Percentiles rank a stretch among this genome's conserved stretches.
Evolutionary conservation across 768 basidiomycete genomes (phyloP).

Genomic region (Lanmaoa pseudosensibilis): DNA sequence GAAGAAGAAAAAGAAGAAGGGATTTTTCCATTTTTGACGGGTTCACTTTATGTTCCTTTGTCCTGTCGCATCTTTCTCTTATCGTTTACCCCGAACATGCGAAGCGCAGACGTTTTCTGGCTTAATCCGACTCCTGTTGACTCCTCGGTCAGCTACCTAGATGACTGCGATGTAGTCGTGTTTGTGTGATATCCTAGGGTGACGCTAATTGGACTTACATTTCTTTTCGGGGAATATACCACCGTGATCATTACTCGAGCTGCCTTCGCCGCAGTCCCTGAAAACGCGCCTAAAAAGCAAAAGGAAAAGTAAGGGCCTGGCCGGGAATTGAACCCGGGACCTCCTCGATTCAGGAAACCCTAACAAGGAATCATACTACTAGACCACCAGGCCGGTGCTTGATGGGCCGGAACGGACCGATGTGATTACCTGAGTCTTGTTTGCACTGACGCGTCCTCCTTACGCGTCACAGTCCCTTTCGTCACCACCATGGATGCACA

Average conservation of each 20-base stretch:
- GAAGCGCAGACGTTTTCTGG: neutral
- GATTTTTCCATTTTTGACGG: conserved; percentile 62
- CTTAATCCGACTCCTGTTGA: neutral
- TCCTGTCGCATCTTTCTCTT: neutral
- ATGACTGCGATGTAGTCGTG: conserved; percentile 1
- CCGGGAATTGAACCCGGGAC: conserved; percentile 63
- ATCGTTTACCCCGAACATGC: neutral
- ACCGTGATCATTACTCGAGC: neutral
- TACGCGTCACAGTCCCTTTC: conserved; percentile 12
- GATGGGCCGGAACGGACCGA: rapidly evolving
- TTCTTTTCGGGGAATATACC: neutral
- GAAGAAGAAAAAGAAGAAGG: conserved; percentile 78
- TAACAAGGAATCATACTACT: conserved; percentile 58
- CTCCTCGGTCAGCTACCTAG: neutral
- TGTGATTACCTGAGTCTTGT: neutral
- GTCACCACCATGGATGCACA: conserved; percentile 29
- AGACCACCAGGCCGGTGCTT: conserved; percentile 46
- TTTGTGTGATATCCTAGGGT: conserved; percentile 13
- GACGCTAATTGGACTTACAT: conserved; percentile 9
- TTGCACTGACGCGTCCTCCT: conserved; percentile 29
- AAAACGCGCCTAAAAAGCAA: too few relatives aligned
- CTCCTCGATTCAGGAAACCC: conserved; percentile 49
- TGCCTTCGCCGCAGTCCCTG: too few relatives aligned
- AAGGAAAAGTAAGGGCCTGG: conserved; percentile 42
- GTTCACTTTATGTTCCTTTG: neutral